phyloP scores from a whole-genome alignment of 352 stramenopile species.

The Phytopythium delawarense region DNA sequence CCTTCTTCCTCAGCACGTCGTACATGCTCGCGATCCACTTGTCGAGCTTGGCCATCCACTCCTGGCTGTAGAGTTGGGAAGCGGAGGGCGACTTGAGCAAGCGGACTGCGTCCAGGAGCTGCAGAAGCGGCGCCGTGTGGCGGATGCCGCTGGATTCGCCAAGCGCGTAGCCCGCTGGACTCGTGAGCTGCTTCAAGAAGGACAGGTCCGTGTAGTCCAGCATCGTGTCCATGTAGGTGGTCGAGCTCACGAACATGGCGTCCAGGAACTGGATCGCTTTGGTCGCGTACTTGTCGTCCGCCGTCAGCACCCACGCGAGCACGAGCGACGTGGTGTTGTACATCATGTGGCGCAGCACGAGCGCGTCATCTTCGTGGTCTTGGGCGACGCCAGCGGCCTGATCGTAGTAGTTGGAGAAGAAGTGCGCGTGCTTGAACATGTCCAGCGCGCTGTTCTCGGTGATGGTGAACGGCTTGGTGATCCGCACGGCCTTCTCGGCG shows the following conservation, averaged over 20 bases:
- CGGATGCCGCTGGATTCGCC: slow-evolving; percentile 23
- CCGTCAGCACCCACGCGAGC: slow-evolving; percentile 29
- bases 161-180: slow-evolving; percentile 7
- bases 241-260: slow-evolving; percentile 28
- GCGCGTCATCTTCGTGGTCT: slow-evolving; percentile 14
- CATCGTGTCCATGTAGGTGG: slow-evolving; percentile 20
- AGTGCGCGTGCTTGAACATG: slow-evolving; percentile 7
- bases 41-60: slow-evolving; percentile 5
- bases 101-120: slow-evolving; percentile 34
- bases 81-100: slow-evolving; percentile 18
- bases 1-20: neutral
- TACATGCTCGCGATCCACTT: slow-evolving; percentile 2
- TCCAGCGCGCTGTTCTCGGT: slow-evolving; percentile 18
- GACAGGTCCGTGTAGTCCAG: slow-evolving; percentile 35
- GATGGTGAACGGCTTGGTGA: slow-evolving; percentile 22
- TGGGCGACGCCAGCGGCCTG: slow-evolving; percentile 4
- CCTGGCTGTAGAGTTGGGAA: neutral
- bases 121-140: slow-evolving; percentile 25
- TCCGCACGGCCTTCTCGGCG: slow-evolving; percentile 21
- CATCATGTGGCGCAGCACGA: slow-evolving; percentile 36
- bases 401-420: slow-evolving; percentile 37
- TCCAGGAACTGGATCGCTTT: slow-evolving; percentile 26
- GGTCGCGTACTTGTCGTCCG: slow-evolving; percentile 25
- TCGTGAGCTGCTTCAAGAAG: slow-evolving; percentile 22
- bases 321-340: slow-evolving; percentile 45